A percentile compares a stretch with the other conserved stretches of the same genome.
These are phyloP conservation scores for Sclerotinia borealis DNA, from an alignment of 2,329 filamentous ascomycete genomes.

Conservation along the genomic window DNA sequence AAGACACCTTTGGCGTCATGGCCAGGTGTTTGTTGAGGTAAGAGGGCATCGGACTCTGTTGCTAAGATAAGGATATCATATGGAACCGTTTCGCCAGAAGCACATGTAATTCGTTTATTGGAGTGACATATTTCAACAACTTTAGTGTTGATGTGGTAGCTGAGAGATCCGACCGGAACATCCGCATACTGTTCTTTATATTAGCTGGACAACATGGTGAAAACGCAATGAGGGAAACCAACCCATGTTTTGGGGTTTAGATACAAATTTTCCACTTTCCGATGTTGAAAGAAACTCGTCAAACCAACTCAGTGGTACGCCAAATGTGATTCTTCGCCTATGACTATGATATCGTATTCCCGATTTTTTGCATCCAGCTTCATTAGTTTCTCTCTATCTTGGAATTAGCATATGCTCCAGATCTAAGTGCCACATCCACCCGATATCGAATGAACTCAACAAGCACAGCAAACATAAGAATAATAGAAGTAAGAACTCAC, in stretches of 20 bases:
- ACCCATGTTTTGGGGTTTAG: conserved; percentile 82
- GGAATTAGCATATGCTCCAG: neutral
- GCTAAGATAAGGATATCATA: conserved; percentile 82
- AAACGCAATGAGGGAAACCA: conserved; percentile 22
- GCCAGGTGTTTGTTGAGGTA: conserved; percentile 63
- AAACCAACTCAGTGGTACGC: conserved; percentile 89
- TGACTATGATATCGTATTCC: conserved; percentile 76
- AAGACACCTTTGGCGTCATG: conserved; percentile 79
- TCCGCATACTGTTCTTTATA: conserved; percentile 23
- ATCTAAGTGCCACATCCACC: no score
- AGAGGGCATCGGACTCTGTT: conserved; percentile 77
- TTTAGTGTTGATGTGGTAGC: conserved; percentile 68
- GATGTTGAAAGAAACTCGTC: conserved; percentile 83
- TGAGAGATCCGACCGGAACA: conserved; percentile 55
- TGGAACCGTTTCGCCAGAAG: conserved; percentile 59
- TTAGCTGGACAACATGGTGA: neutral
- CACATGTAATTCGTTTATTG: conserved; percentile 62
- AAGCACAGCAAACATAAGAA: no score
- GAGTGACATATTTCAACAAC: conserved; percentile 62
- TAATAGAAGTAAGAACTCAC: conserved; percentile 44
- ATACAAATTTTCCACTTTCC: conserved; percentile 80
- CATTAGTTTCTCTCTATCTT: conserved; percentile 71
- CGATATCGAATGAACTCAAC: no score
- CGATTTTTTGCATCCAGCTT: conserved; percentile 72
- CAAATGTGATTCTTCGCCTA: conserved; percentile 81